These are phyloP conservation scores for Zymoseptoria ardabiliae DNA, from an alignment of 2,329 filamentous ascomycete species.

Conservation along the genomic window DNA sequence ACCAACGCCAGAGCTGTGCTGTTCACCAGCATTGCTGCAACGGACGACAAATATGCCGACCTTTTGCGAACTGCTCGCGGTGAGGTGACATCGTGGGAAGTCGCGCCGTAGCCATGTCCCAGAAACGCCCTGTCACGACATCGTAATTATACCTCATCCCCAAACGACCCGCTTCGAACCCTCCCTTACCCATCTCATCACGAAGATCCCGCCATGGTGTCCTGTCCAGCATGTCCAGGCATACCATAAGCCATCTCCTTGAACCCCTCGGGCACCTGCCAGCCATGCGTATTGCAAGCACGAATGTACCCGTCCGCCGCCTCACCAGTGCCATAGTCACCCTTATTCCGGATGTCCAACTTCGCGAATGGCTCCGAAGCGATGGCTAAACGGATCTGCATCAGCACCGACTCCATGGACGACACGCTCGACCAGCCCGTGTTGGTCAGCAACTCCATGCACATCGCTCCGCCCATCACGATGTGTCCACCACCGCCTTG, in stretches of 20 bases:
- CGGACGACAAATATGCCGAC: not conserved
- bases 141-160: not conserved
- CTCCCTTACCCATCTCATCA: not conserved
- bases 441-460: constrained; percentile 69
- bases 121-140: not conserved
- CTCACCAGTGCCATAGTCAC: constrained; percentile 57
- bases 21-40: not conserved
- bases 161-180: too few species aligned
- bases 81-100: not conserved
- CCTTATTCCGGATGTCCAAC: constrained; percentile 38
- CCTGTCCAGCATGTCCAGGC: not conserved
- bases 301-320: constrained; percentile 67
- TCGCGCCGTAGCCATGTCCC: not conserved
- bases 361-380: constrained; percentile 67
- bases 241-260: constrained; percentile 35
- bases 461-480: constrained; percentile 74
- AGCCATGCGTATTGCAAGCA: constrained; percentile 62
- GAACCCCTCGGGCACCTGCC: constrained; percentile 62
- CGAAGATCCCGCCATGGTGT: not conserved
- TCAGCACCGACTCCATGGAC: constrained; percentile 68
- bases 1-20: not conserved
- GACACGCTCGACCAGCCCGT: constrained; percentile 70
- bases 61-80: not conserved
- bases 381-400: constrained; percentile 75
- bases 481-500: constrained; percentile 78